Percentiles rank a stretch among this genome's conserved stretches.
phyloP scores from a whole-genome alignment of 192 early-diverging fungal species.

The Entrophospora sp. region DNA sequence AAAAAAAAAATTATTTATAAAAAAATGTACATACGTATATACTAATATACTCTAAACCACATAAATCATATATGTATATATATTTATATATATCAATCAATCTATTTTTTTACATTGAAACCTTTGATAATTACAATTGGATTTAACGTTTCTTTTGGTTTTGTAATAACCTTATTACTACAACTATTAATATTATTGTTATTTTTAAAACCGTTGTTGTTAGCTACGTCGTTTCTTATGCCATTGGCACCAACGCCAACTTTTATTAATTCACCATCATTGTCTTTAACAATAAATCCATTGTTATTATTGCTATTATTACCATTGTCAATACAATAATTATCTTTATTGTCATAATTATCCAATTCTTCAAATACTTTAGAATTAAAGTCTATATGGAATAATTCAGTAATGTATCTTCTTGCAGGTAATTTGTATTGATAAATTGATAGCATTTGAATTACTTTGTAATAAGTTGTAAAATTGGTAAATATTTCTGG shows the following conservation, averaged over 20 bases:
- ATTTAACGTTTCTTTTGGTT: neutral
- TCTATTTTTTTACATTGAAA: too few species aligned
- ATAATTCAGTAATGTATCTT: constrained; percentile 63
- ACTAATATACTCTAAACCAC: too few species aligned
- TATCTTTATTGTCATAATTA: too few species aligned
- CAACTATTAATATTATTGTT: neutral
- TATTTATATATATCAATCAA: too few species aligned
- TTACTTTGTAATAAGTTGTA: constrained; percentile 47
- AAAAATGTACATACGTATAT: too few species aligned
- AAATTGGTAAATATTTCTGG: constrained; percentile 46
- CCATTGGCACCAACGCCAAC: neutral
- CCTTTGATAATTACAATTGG: constrained; percentile 1
- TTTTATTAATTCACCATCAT: too few species aligned
- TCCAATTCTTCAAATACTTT: constrained; percentile 35
- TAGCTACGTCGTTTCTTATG: neutral
- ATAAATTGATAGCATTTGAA: constrained; percentile 53
- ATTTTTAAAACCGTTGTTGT: too few species aligned
- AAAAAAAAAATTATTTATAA: too few species aligned
- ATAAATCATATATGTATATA: too few species aligned
- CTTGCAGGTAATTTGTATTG: constrained; percentile 63
- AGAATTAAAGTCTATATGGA: constrained; percentile 54
- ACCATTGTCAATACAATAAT: too few species aligned
- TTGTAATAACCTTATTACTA: neutral
- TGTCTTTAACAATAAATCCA: too few species aligned
- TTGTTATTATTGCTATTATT: too few species aligned